Evolutionary conservation across 441 rosid species (phyloP).

Genomic region (Sinapis alba): DNA sequence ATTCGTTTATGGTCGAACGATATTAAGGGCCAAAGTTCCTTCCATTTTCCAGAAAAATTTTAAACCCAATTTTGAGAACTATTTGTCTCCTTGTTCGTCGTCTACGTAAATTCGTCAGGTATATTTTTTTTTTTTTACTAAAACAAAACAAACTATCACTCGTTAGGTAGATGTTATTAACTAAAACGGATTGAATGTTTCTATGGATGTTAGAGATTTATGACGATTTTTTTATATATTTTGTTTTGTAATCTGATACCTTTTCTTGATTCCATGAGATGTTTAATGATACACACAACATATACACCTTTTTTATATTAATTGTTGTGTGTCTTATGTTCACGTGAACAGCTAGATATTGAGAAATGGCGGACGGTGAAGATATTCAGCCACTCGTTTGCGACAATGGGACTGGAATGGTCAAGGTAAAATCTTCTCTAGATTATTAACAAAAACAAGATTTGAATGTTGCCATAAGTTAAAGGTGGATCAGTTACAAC

Average conservation of each 20-base stretch:
- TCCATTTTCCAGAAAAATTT: constrained; percentile 17
- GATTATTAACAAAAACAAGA: neutral
- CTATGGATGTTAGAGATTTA: neutral
- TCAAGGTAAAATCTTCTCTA: neutral
- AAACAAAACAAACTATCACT: neutral
- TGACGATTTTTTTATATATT: too few species aligned
- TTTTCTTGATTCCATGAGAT: neutral
- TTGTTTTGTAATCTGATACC: neutral
- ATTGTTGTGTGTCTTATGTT: too few species aligned
- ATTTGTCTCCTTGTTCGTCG: neutral
- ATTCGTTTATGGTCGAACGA: constrained; percentile 16
- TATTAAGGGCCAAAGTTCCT: constrained; percentile 25
- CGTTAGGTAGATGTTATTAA: neutral
- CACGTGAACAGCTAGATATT: neutral
- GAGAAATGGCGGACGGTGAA: neutral
- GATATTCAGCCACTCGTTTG: neutral
- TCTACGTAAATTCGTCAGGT: constrained; percentile 12
- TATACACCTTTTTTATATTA: too few species aligned
- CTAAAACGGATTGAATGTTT: neutral
- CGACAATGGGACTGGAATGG: neutral
- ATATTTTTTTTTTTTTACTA: neutral
- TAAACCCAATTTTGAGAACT: neutral
- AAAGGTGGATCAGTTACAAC: neutral
- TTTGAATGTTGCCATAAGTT: neutral
- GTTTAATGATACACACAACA: too few species aligned